Percentiles rank a stretch among this genome's conserved stretches.
These are phyloP conservation scores for Obelidium mucronatum DNA, from an alignment of 192 early-diverging fungal genomes.

Conservation along the genomic window DNA sequence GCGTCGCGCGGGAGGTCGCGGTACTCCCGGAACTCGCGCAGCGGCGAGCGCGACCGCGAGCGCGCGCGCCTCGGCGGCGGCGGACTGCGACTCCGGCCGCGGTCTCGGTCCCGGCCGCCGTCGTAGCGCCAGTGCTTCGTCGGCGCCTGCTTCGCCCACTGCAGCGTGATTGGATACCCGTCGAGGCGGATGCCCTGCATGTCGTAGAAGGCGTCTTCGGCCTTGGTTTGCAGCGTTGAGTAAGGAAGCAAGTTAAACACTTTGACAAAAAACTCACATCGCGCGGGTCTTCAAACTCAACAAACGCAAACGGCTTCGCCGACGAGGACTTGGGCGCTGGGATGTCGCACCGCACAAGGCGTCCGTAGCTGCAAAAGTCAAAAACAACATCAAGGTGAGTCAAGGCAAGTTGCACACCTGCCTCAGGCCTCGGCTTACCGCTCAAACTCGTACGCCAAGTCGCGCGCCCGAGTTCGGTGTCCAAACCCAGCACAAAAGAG, in stretches of 20 bases:
- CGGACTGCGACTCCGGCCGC: background rate
- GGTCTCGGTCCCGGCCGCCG: no score
- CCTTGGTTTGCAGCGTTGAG: background rate
- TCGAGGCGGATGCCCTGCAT: conserved; percentile 88
- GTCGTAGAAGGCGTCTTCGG: conserved; percentile 90
- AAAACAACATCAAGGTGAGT: background rate
- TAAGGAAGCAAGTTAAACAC: background rate
- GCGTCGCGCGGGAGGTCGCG: background rate
- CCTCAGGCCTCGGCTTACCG: no score
- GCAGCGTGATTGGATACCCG: conserved; percentile 80
- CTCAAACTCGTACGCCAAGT: conserved; percentile 96
- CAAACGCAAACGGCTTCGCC: conserved; percentile 77
- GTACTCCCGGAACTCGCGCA: no score
- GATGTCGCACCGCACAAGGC: conserved; percentile 59
- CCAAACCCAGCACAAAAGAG: conserved; percentile 86
- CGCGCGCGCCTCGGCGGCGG: background rate
- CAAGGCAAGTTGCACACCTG: background rate
- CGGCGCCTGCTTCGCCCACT: conserved; percentile 92
- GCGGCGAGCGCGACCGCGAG: background rate
- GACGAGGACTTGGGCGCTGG: conserved; percentile 46
- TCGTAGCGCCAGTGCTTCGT: conserved; percentile 80
- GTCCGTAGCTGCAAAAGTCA: conserved; percentile 55
- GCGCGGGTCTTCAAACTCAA: conserved; percentile 90
- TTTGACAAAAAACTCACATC: conserved; percentile 58
- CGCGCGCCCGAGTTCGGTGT: conserved; percentile 81